Evolutionary conservation across 768 basidiomycete genomes (phyloP), one percentile per base, ranked within the genome.

Genomic region (Lentinula edodes): DNA sequence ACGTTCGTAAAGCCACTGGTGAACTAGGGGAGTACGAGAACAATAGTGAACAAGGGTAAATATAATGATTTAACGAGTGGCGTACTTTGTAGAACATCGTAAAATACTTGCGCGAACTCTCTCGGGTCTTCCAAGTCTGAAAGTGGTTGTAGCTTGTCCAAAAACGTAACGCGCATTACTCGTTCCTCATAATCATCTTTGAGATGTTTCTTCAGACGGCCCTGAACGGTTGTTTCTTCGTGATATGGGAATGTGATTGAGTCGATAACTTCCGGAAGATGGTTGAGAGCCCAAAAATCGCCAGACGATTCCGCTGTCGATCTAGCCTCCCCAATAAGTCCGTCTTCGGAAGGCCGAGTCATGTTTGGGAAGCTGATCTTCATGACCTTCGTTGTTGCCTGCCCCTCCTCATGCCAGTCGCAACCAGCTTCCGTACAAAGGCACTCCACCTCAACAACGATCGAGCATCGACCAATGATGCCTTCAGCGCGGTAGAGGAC

Each of bases 1-100:
- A 15, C 54, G 6, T 28, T 65, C 52, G 43, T 60, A 61, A 7
- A 60, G 51, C 63, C 46, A 52, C 20, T 45, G 46, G 23, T 65
- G 55, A 16, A 41, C 64, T 65, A 56, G 46, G 32, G 15, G 15
- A 39, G 52, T 10, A 16, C 12, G 12, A 12, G 12, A 38, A 12
- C 36, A 12, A 38, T 10, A 7, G 36, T 38, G 7, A 38, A 3
- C 7, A 38, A 38, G 36, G 36, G 36, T 38, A 7, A 3, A 38
- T 13, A 38, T 38, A 12, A 38, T 23, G 23, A 12, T 7, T 38
- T 3, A 10, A 46, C 8, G 18, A 18, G n/a, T 7, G 36, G 10
- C 35, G 52, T 20, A 54, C 52, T 54, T 54, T 54, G 52, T 10
- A 54, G 18, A 39, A 54, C 20, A n/a, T 54, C 52, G 39, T 54